Evolutionary conservation across 1,139 yeast genomes (phyloP), one percentile per base, ranked within the genome.

Genomic region (Nakaseomyces sp.): DNA sequence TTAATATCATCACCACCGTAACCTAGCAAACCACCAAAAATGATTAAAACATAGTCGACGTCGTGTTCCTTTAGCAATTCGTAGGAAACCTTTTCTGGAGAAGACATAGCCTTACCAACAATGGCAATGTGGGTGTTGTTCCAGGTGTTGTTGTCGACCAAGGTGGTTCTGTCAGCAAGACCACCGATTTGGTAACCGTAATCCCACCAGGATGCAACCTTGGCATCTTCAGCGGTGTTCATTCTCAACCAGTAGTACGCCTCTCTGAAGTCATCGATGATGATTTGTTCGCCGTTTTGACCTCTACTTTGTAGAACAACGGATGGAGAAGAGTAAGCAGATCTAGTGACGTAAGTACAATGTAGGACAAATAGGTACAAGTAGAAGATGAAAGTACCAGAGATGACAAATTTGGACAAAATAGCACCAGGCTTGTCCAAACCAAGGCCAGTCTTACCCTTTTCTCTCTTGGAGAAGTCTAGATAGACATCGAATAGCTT

Each of bases 131-230:
- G 99, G 4, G 99, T 93, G 70, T 93, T 93, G 65, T 93, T 93
- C 99, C 99, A 93, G 9, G 99, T 93, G 67, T 93, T 93, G 74
- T 93, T 93, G 66, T 93, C 99, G 37, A 93, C 99, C 55, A 93
- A 74, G 4, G 99, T 93, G 52, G 98, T 91, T 64, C 98, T 79
- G 67, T 93, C 98, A 39, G 98, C 98, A 97, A 93, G 91, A 50
- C 99, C 99, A 56, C 98, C 98, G 60, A 93, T 93, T 69, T 93
- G 99, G 67, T 93, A 93, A 45, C 99, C 99, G 63, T 93, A 93
- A 72, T 93, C 99, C 99, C 99, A 93, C 99, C 99, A 93, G 6
- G 97, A 84, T 84, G 93, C 87, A 51, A 93, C 83, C 66, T 86
- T 88, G 41, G 96, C 84, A 63, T 93, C 98, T 63, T 89, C 96